These are phyloP conservation scores for Pichia sp. DNA, from an alignment of 1,139 yeast species.

Conservation along the genomic window DNA sequence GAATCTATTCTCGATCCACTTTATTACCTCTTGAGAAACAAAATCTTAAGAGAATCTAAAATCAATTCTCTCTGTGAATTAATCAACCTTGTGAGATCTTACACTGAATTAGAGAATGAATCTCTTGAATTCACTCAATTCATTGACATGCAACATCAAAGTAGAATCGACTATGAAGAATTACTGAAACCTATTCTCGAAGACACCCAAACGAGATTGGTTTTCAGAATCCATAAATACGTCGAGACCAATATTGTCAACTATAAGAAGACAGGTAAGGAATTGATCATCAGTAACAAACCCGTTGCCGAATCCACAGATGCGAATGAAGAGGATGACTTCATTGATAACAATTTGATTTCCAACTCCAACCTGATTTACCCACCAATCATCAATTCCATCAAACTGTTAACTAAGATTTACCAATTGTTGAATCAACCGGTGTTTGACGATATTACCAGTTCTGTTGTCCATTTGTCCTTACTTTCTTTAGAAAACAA, in stretches of 20 bases:
- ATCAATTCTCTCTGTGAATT: slow-evolving; percentile 72
- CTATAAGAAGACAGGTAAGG: slow-evolving; percentile 67
- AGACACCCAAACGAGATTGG: slow-evolving; percentile 77
- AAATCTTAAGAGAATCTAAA: slow-evolving; percentile 65
- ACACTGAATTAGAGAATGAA: slow-evolving; percentile 47
- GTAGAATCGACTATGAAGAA: slow-evolving; percentile 48
- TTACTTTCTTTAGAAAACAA: slow-evolving; percentile 58
- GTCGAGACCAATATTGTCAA: slow-evolving; percentile 66
- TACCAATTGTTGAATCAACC: slow-evolving; percentile 74
- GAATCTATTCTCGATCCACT: slow-evolving; percentile 64
- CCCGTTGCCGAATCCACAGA: neutral
- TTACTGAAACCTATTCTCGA: slow-evolving; percentile 70
- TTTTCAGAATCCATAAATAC: slow-evolving; percentile 73
- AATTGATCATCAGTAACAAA: slow-evolving; percentile 46
- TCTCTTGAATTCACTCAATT: slow-evolving; percentile 16
- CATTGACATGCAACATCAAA: slow-evolving; percentile 12
- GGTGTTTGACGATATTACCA: slow-evolving; percentile 89
- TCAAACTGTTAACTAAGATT: slow-evolving; percentile 70
- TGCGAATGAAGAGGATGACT: slow-evolving; percentile 1
- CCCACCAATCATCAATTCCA: slow-evolving; percentile 71
- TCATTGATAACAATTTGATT: slow-evolving; percentile 1
- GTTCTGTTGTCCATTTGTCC: slow-evolving; percentile 79
- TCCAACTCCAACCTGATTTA: slow-evolving; percentile 40
- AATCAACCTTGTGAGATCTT: slow-evolving; percentile 66
- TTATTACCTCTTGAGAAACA: slow-evolving; percentile 65